Evolutionary conservation across 208 protist species (phyloP).

Genomic region (Wallacemonas sp.): DNA sequence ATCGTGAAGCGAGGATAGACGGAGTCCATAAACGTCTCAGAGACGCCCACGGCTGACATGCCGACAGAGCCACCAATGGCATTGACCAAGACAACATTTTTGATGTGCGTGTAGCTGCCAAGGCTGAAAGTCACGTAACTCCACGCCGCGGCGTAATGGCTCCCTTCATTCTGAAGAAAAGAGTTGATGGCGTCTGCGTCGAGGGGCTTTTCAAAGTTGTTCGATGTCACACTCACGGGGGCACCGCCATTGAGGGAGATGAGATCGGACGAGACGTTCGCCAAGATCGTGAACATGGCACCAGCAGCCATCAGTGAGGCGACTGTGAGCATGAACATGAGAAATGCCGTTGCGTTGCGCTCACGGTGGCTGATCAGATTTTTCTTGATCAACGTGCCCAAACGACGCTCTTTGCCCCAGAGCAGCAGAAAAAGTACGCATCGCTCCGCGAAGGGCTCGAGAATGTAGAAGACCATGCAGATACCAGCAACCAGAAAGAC

Average conservation of each 20-base stretch:
- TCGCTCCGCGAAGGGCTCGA: slow-evolving; percentile 75
- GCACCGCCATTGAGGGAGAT: slow-evolving; percentile 52
- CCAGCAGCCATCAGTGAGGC: slow-evolving; percentile 89
- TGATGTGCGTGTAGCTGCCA: slow-evolving; percentile 58
- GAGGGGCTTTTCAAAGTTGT: slow-evolving; percentile 40
- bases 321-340: slow-evolving; percentile 94
- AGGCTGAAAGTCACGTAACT: slow-evolving; percentile 71
- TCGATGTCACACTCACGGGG: slow-evolving; percentile 46
- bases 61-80: slow-evolving; percentile 22
- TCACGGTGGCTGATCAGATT: slow-evolving; percentile 87
- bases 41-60: slow-evolving; percentile 44
- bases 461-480: slow-evolving; percentile 78
- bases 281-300: slow-evolving; percentile 66
- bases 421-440: slow-evolving; percentile 77
- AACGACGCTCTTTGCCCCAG: slow-evolving; percentile 74
- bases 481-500: slow-evolving; percentile 93
- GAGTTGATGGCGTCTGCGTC: slow-evolving; percentile 38
- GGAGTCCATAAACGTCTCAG: slow-evolving; percentile 52
- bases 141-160: slow-evolving; percentile 42
- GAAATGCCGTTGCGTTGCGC: slow-evolving; percentile 92
- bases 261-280: slow-evolving; percentile 44
- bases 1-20: slow-evolving; percentile 65
- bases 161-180: slow-evolving; percentile 38
- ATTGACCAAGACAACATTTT: slow-evolving; percentile 32
- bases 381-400: slow-evolving; percentile 88